Evolutionary conservation across 768 basidiomycete species (phyloP).

Genomic region (Lyophyllum decastes): DNA sequence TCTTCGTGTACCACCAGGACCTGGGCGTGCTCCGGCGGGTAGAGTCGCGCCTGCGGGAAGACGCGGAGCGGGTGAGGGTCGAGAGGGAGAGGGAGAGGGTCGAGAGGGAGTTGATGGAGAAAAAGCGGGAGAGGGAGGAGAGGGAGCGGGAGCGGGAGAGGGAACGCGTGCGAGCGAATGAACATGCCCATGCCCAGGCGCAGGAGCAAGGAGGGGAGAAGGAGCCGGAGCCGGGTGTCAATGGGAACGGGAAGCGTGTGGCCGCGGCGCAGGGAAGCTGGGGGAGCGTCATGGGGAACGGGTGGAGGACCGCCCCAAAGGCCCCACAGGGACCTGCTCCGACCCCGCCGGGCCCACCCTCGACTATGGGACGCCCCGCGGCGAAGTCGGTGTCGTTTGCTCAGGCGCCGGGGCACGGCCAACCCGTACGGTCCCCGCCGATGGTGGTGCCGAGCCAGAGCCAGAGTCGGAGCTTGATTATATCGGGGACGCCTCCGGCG

Average conservation of each 20-base stretch:
- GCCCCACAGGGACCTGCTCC: constrained; percentile 11
- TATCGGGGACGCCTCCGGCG: constrained; percentile 5
- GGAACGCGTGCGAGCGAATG: constrained; percentile 7
- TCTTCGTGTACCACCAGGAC: constrained; percentile 91
- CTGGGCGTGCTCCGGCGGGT: constrained; percentile 70
- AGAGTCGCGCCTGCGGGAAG: constrained; percentile 53
- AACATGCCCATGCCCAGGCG: too few species aligned
- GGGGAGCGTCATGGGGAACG: constrained; percentile 6
- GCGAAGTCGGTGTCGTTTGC: constrained; percentile 54
- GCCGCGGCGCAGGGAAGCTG: constrained; percentile 6
- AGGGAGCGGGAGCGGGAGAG: constrained; percentile 6
- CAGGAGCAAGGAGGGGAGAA: neutral
- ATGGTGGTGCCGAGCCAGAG: constrained; percentile 25
- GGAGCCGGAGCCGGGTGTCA: constrained; percentile 17
- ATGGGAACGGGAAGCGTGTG: constrained; percentile 29
- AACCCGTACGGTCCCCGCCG: constrained; percentile 15
- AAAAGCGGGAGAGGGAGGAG: constrained; percentile 1
- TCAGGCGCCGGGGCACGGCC: constrained; percentile 15
- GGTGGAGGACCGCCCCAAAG: constrained; percentile 5
- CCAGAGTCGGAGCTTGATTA: neutral
- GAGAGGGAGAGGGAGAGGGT: constrained; percentile 32
- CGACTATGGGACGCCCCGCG: constrained; percentile 37
- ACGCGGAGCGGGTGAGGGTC: constrained; percentile 37
- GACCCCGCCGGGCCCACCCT: neutral
- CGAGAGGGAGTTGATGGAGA: constrained; percentile 10